Base-by-base conservation (phyloP, 2,329 filamentous ascomycete genomes). In the Paraconiothyrium brasiliense region DNA sequence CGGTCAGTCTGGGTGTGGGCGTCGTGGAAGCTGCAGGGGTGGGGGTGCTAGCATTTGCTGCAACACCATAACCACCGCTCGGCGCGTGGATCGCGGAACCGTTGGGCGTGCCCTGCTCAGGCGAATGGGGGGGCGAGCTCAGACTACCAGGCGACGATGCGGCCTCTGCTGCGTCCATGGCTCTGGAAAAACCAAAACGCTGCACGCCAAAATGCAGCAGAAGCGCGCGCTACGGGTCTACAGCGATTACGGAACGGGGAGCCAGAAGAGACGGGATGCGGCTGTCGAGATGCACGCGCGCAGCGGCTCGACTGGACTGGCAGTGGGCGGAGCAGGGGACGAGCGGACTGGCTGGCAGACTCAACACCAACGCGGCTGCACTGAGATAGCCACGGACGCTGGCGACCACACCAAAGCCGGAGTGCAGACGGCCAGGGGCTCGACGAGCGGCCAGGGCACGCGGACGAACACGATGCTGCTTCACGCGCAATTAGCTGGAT, bases 101-200 rank as follows among this genome's bases (percentile, higher is more conserved):
- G 58, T 67, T 74, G 57, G 71, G 72, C 58, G 71, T 75, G 65
- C 67, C 68, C 58, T 71, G 72, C 59, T 75, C 71, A 49, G 77
- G 77, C 70, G 76, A 78, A 70, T 78, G 75, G 57, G 77, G 77
- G 41, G 75, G 73, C 52, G 75, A 78, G 65, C 76, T 76, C 59
- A 77, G 68, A 67, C 73, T 75, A 58, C 73, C 76, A 32, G 74
- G 73, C 63, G 76, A 78, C 54, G 73, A 77, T 41, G 73, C 72
- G 66, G 70, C 74, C 50, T 74, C 70, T 59, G 57, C 57, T 46
- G 62, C 62, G 58, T 74, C 73, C 76, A 77, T 78, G 52, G 68
- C 65, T 59, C 67, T 63, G 60, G 54, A 67, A 68, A 37, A 67
- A 65, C 48, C 4, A 54, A 60, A 65, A 60, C 34, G 27, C 46